Conservation (phyloP, 306 rosid genomes). For the Vachellia collinsii region DNA sequence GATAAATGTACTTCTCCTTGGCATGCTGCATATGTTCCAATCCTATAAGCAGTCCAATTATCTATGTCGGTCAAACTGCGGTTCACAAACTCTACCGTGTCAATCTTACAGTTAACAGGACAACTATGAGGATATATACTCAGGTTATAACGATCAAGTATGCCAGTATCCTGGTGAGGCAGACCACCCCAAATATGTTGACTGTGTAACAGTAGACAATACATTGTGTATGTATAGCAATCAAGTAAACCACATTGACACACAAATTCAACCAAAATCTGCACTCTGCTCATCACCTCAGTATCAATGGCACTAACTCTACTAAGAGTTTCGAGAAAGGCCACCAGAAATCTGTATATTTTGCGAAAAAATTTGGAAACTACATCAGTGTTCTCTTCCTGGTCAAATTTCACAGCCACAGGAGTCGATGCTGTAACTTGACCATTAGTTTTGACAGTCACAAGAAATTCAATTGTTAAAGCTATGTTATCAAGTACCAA, state of each 20-base stretch:
- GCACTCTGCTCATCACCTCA: constrained; percentile 45
- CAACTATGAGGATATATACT: constrained; percentile 17
- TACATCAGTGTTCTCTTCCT: constrained; percentile 29
- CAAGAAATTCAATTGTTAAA: constrained; percentile 39
- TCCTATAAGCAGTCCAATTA: constrained; percentile 59
- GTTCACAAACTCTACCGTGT: constrained; percentile 40
- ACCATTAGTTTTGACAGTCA: constrained; percentile 25
- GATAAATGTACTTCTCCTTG: constrained; percentile 61
- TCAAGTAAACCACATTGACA: constrained; percentile 52
- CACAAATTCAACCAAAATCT: constrained; percentile 50
- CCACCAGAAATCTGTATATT: constrained; percentile 51
- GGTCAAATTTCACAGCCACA: constrained; percentile 22
- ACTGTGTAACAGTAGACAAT: constrained; percentile 53
- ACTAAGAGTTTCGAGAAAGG: constrained; percentile 50
- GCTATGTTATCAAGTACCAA: constrained; percentile 49
- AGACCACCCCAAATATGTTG: constrained; percentile 49
- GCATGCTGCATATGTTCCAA: constrained; percentile 52
- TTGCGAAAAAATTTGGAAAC: constrained; percentile 41
- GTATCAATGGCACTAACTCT: constrained; percentile 36
- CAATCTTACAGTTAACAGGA: constrained; percentile 44
- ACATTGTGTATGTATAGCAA: constrained; percentile 43
- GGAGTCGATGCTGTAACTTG: constrained; percentile 11
- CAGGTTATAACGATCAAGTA: background rate
- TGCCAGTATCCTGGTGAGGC: constrained; percentile 38
- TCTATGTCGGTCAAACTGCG: constrained; percentile 42